These are phyloP conservation scores for Mycena capillaripes DNA, from an alignment of 768 basidiomycete genomes.

Conservation along the genomic window DNA sequence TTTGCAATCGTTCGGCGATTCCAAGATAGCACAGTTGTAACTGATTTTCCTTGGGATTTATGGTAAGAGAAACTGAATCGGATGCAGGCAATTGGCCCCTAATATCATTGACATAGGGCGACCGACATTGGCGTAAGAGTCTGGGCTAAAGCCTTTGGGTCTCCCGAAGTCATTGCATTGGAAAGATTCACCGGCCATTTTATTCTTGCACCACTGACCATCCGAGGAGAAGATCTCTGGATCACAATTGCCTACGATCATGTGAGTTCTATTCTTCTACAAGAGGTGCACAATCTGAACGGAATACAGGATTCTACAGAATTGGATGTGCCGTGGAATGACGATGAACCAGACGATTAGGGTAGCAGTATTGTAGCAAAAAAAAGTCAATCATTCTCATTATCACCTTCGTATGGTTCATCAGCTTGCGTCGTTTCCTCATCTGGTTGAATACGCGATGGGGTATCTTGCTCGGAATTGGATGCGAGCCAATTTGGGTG, in stretches of 20 bases:
- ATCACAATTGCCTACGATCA: constrained; percentile 34
- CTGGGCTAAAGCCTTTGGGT: constrained; percentile 25
- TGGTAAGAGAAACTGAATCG: constrained; percentile 22
- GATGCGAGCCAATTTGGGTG: background rate
- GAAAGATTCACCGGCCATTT: constrained; percentile 30
- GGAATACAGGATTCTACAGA: background rate
- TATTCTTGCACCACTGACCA: constrained; percentile 9
- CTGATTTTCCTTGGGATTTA: constrained; percentile 26
- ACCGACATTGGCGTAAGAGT: constrained; percentile 27
- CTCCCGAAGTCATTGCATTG: constrained; percentile 21
- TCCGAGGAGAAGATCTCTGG: constrained; percentile 22
- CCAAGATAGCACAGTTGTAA: background rate
- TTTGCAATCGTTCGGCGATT: constrained; percentile 29
- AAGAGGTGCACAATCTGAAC: background rate
- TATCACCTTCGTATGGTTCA: background rate
- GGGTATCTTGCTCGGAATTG: background rate
- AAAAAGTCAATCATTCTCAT: no score
- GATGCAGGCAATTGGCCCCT: no score
- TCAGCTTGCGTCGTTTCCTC: no score
- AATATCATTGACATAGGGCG: no score
- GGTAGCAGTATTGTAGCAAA: no score
- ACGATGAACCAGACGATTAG: no score
- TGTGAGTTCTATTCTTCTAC: constrained; percentile 20
- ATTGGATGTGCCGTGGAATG: no score
- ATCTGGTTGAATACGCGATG: background rate